Conservation (phyloP, 768 basidiomycete genomes). For the Panus rudis region DNA sequence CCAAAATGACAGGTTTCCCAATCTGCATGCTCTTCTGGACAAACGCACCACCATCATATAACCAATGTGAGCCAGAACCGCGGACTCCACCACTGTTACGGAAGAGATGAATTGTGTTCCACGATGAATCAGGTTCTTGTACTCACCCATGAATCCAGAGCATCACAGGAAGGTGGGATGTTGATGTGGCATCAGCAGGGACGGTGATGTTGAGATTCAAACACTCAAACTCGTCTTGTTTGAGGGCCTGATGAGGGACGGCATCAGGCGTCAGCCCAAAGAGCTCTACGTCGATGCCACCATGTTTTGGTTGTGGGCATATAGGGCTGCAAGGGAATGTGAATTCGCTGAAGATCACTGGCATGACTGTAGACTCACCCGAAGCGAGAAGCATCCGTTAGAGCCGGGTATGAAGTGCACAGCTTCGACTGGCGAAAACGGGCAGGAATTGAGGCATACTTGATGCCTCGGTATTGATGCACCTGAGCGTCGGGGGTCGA, state of each 20-base stretch:
- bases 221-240: slow-evolving; percentile 73
- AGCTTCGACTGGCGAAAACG: slow-evolving; percentile 72
- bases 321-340: slow-evolving; percentile 45
- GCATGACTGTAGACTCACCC: slow-evolving; percentile 41
- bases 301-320: slow-evolving; percentile 56
- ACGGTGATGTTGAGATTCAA: slow-evolving; percentile 77
- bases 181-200: slow-evolving; percentile 47
- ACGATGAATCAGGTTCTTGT: slow-evolving; percentile 1
- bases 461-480: slow-evolving; percentile 72
- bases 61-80: slow-evolving; percentile 71
- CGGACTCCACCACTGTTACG: slow-evolving; percentile 54
- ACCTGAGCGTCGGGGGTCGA: slow-evolving; percentile 51
- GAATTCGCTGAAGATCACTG: slow-evolving; percentile 1
- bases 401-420: slow-evolving; percentile 46
- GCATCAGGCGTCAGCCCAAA: slow-evolving; percentile 39
- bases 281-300: slow-evolving; percentile 50
- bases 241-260: slow-evolving; percentile 45
- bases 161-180: slow-evolving; percentile 67
- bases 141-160: slow-evolving; percentile 81
- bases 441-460: slow-evolving; percentile 66
- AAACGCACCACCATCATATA: slow-evolving; percentile 66
- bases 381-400: slow-evolving; percentile 56
- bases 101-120: background rate
- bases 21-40: slow-evolving; percentile 59
- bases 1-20: slow-evolving; percentile 61